Percentiles rank a stretch among this genome's conserved stretches.
phyloP scores from a whole-genome alignment of 1,139 yeast species.

The Pichia sp. region DNA sequence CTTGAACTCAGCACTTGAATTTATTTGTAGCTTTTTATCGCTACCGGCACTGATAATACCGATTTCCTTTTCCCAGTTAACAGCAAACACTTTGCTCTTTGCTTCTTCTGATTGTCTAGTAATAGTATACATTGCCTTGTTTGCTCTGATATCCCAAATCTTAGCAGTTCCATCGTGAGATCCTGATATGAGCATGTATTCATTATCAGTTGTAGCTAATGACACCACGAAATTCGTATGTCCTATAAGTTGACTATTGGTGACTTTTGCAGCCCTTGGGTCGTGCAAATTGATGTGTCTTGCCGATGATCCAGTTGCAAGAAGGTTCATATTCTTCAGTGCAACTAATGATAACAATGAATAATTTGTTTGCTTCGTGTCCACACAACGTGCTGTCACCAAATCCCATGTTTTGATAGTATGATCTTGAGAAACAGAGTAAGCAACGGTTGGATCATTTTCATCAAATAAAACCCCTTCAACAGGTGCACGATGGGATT shows the following conservation, averaged over 20 bases:
- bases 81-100: constrained; percentile 72
- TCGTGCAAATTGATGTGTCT: constrained; percentile 93
- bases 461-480: constrained; percentile 76
- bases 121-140: constrained; percentile 79
- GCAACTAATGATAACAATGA: constrained; percentile 74
- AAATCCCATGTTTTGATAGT: constrained; percentile 95
- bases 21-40: constrained; percentile 88
- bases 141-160: constrained; percentile 94
- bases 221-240: constrained; percentile 89
- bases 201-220: constrained; percentile 68
- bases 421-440: constrained; percentile 94
- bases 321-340: constrained; percentile 58
- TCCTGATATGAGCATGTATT: constrained; percentile 78
- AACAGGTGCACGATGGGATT: constrained; percentile 82
- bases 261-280: constrained; percentile 64
- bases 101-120: constrained; percentile 45
- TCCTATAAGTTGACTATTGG: constrained; percentile 72
- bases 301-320: constrained; percentile 93
- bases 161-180: constrained; percentile 95
- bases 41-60: constrained; percentile 93
- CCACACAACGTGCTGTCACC: constrained; percentile 76
- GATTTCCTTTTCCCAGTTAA: constrained; percentile 72
- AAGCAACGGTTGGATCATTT: constrained; percentile 72
- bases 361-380: constrained; percentile 84
- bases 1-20: constrained; percentile 34